Conservation (phyloP, 1,139 yeast genomes). For the Meyerozyma smithsonii region DNA sequence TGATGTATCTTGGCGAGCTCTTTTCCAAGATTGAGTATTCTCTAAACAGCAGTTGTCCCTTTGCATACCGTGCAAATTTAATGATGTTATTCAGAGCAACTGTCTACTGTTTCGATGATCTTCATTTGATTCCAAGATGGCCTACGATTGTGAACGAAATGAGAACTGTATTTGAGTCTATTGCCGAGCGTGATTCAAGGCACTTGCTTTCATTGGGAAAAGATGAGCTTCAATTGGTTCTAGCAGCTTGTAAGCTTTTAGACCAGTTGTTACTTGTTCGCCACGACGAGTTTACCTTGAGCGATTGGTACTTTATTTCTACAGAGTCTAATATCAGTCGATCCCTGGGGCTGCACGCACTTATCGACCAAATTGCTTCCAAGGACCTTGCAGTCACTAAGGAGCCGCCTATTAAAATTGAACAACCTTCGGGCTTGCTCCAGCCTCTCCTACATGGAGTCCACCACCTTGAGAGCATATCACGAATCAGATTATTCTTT, state of each 20-base stretch:
- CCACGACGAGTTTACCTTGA: slow-evolving; percentile 73
- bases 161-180: slow-evolving; percentile 45
- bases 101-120: slow-evolving; percentile 54
- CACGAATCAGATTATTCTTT: slow-evolving; percentile 61
- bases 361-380: slow-evolving; percentile 46
- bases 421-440: slow-evolving; percentile 19
- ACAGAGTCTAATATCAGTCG: slow-evolving; percentile 62
- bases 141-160: slow-evolving; percentile 60
- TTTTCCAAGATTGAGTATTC: slow-evolving; percentile 47
- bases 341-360: slow-evolving; percentile 30
- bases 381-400: slow-evolving; percentile 35
- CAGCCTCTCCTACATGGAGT: slow-evolving; percentile 48
- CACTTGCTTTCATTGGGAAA: slow-evolving; percentile 29
- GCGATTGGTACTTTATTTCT: slow-evolving; percentile 82
- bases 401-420: slow-evolving; percentile 28
- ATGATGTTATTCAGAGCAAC: slow-evolving; percentile 60
- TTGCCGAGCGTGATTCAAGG: slow-evolving; percentile 24
- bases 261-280: slow-evolving; percentile 67
- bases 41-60: slow-evolving; percentile 27
- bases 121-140: slow-evolving; percentile 71
- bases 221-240: slow-evolving; percentile 39
- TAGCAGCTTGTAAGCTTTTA: slow-evolving; percentile 69
- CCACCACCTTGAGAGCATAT: slow-evolving; percentile 37
- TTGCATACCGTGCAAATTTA: slow-evolving; percentile 39
- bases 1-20: slow-evolving; percentile 45